Base-by-base conservation (phyloP, 2,329 filamentous ascomycete species). In the Tolypocladium album region DNA sequence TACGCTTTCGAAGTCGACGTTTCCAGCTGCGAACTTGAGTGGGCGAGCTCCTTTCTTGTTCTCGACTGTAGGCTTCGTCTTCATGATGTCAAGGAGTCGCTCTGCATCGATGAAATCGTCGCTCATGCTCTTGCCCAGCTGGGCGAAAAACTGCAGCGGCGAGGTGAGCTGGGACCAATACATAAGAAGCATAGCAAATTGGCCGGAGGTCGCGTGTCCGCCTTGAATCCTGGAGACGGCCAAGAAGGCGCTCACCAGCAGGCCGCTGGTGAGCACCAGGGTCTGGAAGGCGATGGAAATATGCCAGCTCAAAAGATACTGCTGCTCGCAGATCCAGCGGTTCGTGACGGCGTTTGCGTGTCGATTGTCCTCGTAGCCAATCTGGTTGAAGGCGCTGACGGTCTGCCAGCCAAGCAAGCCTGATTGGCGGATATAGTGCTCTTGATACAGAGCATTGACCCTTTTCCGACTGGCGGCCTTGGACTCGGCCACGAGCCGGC, bases 161-260 rank as follows among this genome's bases (percentile, higher is more conserved):
- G 82, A 81, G 53, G 88, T 87, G 43, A 91, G 78, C 67, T 90
- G 88, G 22, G 82, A 81, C 87, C 89, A 89, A 70, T 90, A 91
- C 58, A 86, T 87, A 61, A 90, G 74, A 20, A 91, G 76, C 73
- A 86, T 84, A 59, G 88, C 84, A 65, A 91, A 90, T 64, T 88
- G 80, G 59, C 88, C 88, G 13, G 88, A 77, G 6, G 82, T 82
- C 5, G 83, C 81, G 58, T 80, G 72, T 1, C 80, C 81, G n/a
- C 78, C 79, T 2, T 80, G 85, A 59, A 91, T 86, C 63, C 88
- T 86, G 69, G 85, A 88, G 0, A 85, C 81, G 2, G 82, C 82
- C 47, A 85, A 65, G 65, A 83, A 82, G 2, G 82, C 78, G 42
- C 82, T 83, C 4, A 87, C 87, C 17, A 89, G 78, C 47, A 91